Evolutionary conservation across 495 filamentous ascomycete species (phyloP).

Genomic region (Penicillium paradoxum): DNA sequence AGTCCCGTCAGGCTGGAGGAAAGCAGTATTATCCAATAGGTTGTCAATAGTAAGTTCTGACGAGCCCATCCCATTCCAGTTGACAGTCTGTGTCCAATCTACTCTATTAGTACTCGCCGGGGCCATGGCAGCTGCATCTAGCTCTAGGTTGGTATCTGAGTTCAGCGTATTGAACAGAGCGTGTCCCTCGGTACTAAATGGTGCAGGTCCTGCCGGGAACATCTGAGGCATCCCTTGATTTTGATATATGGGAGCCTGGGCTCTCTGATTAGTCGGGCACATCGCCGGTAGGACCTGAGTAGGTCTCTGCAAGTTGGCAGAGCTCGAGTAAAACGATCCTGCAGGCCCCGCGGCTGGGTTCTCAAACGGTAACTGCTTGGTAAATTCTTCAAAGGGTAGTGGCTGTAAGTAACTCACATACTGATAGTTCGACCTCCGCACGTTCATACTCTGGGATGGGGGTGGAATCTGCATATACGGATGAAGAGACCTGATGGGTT

Average conservation of each 20-base stretch:
- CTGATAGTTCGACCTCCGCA: conserved; percentile 2
- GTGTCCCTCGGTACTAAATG: neutral
- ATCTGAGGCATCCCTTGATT: neutral
- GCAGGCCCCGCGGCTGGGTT: too few relatives aligned
- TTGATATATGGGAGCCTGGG: neutral
- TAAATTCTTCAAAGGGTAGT: neutral
- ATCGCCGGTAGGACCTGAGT: too few relatives aligned
- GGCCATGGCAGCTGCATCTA: too few relatives aligned
- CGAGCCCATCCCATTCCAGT: neutral
- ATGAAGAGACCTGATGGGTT: neutral
- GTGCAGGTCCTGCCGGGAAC: too few relatives aligned
- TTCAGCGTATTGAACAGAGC: neutral
- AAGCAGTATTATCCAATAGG: neutral
- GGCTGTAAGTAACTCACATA: conserved; percentile 6
- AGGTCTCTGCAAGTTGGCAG: neutral
- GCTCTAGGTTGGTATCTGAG: neutral
- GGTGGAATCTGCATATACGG: neutral
- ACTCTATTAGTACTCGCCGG: too few relatives aligned
- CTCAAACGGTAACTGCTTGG: too few relatives aligned
- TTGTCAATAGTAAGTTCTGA: neutral
- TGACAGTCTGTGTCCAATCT: neutral
- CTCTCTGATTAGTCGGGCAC: neutral
- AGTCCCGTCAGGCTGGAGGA: neutral
- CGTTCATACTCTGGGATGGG: neutral
- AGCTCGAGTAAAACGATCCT: too few relatives aligned